Evolutionary conservation across 2,329 filamentous ascomycete genomes (phyloP).

Genomic region (Colletotrichum sp.): DNA sequence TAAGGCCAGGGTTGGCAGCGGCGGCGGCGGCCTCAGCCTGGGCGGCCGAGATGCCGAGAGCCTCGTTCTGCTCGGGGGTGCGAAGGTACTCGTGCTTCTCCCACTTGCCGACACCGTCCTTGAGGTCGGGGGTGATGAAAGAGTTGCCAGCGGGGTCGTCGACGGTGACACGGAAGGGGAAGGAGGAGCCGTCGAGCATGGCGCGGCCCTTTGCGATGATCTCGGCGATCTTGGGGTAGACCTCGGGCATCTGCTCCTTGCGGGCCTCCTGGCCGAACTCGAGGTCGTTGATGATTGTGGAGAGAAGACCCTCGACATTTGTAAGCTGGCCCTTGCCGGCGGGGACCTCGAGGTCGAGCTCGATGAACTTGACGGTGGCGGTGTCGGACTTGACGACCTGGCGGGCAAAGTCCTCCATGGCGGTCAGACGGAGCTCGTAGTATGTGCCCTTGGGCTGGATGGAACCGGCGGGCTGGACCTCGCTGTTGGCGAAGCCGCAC

Average conservation of each 20-base stretch:
- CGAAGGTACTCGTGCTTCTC: constrained; percentile 83
- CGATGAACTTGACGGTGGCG: constrained; percentile 84
- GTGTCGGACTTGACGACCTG: constrained; percentile 94
- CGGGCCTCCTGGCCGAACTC: constrained; percentile 82
- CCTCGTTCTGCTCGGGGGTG: constrained; percentile 84
- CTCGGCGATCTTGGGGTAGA: constrained; percentile 77
- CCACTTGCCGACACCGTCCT: constrained; percentile 85
- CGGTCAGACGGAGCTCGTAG: constrained; percentile 82
- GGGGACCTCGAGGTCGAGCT: constrained; percentile 92
- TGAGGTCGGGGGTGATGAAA: constrained; percentile 89
- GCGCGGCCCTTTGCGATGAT: constrained; percentile 76
- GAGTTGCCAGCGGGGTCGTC: constrained; percentile 96
- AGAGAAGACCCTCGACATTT: constrained; percentile 89
- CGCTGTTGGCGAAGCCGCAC: constrained; percentile 89
- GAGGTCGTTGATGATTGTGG: constrained; percentile 79
- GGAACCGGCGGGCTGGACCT: constrained; percentile 89
- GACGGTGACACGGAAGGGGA: constrained; percentile 87
- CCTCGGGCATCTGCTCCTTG: constrained; percentile 77
- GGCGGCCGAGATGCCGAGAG: constrained; percentile 76
- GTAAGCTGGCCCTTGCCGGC: constrained; percentile 89
- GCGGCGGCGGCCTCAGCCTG: constrained; percentile 58
- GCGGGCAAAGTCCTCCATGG: constrained; percentile 76
- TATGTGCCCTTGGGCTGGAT: constrained; percentile 89
- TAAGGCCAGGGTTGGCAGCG: constrained; percentile 50
- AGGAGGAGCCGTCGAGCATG: constrained; percentile 78